A percentile compares a stretch with the other conserved stretches of the same genome.
These are phyloP conservation scores for Verbascum thapsus DNA, from an alignment of 257 asterid genomes.

Conservation along the genomic window DNA sequence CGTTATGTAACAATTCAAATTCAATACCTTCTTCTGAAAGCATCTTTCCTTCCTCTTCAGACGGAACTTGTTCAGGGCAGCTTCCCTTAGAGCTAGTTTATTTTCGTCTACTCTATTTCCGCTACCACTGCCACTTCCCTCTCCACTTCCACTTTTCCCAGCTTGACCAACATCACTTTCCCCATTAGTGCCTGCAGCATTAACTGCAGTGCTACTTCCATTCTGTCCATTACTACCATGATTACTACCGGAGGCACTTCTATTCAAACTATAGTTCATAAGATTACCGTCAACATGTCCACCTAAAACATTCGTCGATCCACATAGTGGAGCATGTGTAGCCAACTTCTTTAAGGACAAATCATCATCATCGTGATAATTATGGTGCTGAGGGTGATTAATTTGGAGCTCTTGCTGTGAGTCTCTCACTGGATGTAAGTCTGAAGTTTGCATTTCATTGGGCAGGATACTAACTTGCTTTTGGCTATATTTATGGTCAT, in stretches of 20 bases:
- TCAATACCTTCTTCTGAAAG: constrained; percentile 64
- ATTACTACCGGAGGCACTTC: constrained; percentile 75
- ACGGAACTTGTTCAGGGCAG: constrained; percentile 72
- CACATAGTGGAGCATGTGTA: constrained; percentile 49
- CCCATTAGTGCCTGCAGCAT: constrained; percentile 45
- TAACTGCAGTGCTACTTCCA: constrained; percentile 51
- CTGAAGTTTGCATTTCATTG: constrained; percentile 42
- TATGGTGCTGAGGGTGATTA: constrained; percentile 46
- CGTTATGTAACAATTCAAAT: neutral
- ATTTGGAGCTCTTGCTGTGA: constrained; percentile 36
- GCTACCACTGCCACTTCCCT: constrained; percentile 49
- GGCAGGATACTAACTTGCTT: constrained; percentile 40
- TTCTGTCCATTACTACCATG: constrained; percentile 62
- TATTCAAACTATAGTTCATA: constrained; percentile 51
- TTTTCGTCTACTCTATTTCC: constrained; percentile 55
- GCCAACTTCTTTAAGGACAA: constrained; percentile 48
- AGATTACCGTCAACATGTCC: constrained; percentile 43
- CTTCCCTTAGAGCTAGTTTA: constrained; percentile 58
- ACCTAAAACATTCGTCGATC: constrained; percentile 47
- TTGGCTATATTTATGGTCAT: constrained; percentile 39
- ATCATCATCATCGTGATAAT: constrained; percentile 43
- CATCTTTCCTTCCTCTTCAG: constrained; percentile 78
- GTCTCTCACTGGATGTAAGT: constrained; percentile 32
- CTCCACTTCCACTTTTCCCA: constrained; percentile 64
- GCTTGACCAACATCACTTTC: constrained; percentile 58